Base-by-base conservation (phyloP, 352 stramenopile genomes). In the Pythium guiyangense region DNA sequence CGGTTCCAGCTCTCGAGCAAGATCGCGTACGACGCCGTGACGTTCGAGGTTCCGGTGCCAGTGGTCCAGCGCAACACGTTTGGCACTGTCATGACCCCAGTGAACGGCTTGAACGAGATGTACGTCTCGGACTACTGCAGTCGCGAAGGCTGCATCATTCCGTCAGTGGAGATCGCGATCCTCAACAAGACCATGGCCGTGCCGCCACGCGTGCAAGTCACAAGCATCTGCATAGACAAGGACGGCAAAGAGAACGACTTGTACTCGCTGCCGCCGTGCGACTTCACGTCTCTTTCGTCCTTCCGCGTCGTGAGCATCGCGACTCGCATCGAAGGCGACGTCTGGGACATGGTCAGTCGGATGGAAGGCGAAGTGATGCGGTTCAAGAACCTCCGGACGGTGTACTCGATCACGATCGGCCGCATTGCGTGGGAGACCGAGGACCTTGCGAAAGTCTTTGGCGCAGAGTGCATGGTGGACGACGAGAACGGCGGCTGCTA, bases 1-100 rank as follows among this genome's bases (percentile, higher is more conserved):
- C 59, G 39, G 22, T 25, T 62, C 34, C 26, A 40, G 10, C 43
- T 74, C 26, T 57, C 54, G 11, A 44, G 54, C 20, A 55, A 43
- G 17, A 49, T 71, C 15, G 45, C 25, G 12, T 55, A 63, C n/a
- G 63, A 74, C 22, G 29, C 59, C 2, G 2, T 74, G 34, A 69
- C 66, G 9, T 39, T 74, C n/a, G 59, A 69, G 39, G 45, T 63
- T 9, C 49, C 53, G 10, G 5, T 51, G 10, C 39, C 39, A 20
- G 39, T 45, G 1, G 39, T 45, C 10, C 39, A 45, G 39, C 39
- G 39, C 39, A 15, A 45, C 20, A 11, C 18, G 4, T 54, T 44
- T 12, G 25, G 27, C 26, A 27, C 9, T 11, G 31, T 37, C n/a
- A 39, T 37, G 18, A 42, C 10, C 14, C 17, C 12, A 15, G 39